A percentile compares a stretch with the other conserved stretches of the same genome.
phyloP scores from a whole-genome alignment of 495 filamentous ascomycete species.

The Ramalina intermedia region DNA sequence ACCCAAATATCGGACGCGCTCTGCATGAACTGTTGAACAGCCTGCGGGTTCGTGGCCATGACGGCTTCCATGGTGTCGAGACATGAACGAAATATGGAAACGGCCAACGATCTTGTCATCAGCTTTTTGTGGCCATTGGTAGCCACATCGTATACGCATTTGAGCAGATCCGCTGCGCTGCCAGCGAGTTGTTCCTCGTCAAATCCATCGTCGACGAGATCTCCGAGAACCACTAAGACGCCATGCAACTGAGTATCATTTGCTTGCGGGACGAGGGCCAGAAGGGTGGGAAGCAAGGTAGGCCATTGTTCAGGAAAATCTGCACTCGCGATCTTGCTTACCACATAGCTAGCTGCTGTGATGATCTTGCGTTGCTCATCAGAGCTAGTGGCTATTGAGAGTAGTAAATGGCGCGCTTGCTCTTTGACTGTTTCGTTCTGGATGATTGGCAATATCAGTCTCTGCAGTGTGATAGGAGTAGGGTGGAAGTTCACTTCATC shows the following conservation, averaged over 20 bases:
- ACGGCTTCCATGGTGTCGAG: slow-evolving; percentile 95
- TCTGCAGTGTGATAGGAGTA: too few relatives aligned
- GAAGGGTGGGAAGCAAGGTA: slow-evolving; percentile 61
- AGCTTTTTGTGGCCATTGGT: slow-evolving; percentile 57
- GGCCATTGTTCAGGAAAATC: slow-evolving; percentile 96
- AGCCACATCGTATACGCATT: slow-evolving; percentile 67
- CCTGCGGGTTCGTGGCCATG: slow-evolving; percentile 72
- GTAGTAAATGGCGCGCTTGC: slow-evolving; percentile 49
- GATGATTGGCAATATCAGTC: too few relatives aligned
- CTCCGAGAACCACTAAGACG: slow-evolving; percentile 70
- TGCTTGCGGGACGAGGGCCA: slow-evolving; percentile 60
- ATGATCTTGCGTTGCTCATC: slow-evolving; percentile 76
- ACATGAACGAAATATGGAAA: slow-evolving; percentile 75
- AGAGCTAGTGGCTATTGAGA: slow-evolving; percentile 61
- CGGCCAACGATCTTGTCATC: slow-evolving; percentile 63
- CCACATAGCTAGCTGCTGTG: slow-evolving; percentile 71
- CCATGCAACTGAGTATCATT: slow-evolving; percentile 71
- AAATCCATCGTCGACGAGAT: slow-evolving; percentile 83
- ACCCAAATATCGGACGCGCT: slow-evolving; percentile 69
- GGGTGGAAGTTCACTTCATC: too few relatives aligned
- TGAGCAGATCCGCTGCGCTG: slow-evolving; percentile 69
- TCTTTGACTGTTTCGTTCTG: slow-evolving; percentile 51
- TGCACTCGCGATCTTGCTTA: slow-evolving; percentile 84
- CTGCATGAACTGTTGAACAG: slow-evolving; percentile 78
- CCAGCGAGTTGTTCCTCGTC: slow-evolving; percentile 89